A percentile compares a stretch with the other conserved stretches of the same genome.
Evolutionary conservation across 768 basidiomycete species (phyloP).

Genomic region (Podaxis pistillaris): DNA sequence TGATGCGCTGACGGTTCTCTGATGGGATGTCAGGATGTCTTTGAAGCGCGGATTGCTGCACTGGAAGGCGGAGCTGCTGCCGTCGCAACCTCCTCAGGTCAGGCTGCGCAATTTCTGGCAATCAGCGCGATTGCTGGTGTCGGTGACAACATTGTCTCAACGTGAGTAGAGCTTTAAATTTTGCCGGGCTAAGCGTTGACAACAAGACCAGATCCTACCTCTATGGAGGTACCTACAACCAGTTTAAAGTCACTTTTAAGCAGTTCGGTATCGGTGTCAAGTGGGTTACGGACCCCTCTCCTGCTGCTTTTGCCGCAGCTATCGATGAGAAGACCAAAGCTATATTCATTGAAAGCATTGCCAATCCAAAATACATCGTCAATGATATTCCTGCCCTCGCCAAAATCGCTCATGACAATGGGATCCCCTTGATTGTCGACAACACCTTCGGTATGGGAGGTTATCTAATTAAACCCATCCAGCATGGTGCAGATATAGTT

Average conservation of each 20-base stretch:
- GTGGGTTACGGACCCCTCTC: constrained; percentile 56
- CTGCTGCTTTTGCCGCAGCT: constrained; percentile 58
- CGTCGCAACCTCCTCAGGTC: constrained; percentile 71
- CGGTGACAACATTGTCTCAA: constrained; percentile 79
- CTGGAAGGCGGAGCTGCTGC: constrained; percentile 81
- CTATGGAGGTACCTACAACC: constrained; percentile 75
- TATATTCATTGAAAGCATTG: constrained; percentile 73
- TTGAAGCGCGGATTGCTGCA: constrained; percentile 76
- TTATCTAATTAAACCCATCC: constrained; percentile 71
- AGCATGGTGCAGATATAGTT: constrained; percentile 76
- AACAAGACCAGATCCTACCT: constrained; percentile 46
- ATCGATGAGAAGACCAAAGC: constrained; percentile 81
- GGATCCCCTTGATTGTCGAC: constrained; percentile 78
- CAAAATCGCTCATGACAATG: constrained; percentile 70
- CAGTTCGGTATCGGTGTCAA: constrained; percentile 64
- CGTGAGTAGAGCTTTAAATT: constrained; percentile 37
- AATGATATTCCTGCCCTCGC: constrained; percentile 67
- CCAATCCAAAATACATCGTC: constrained; percentile 75
- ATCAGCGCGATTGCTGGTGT: constrained; percentile 55
- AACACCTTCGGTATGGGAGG: constrained; percentile 78
- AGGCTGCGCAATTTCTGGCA: constrained; percentile 75
- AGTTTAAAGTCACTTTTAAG: constrained; percentile 74
- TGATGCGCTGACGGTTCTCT: not conserved
- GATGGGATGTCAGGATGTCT: constrained; percentile 53
- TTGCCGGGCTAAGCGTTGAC: not conserved